Base-by-base conservation (phyloP, 306 rosid genomes). In the Prunus padus region DNA sequence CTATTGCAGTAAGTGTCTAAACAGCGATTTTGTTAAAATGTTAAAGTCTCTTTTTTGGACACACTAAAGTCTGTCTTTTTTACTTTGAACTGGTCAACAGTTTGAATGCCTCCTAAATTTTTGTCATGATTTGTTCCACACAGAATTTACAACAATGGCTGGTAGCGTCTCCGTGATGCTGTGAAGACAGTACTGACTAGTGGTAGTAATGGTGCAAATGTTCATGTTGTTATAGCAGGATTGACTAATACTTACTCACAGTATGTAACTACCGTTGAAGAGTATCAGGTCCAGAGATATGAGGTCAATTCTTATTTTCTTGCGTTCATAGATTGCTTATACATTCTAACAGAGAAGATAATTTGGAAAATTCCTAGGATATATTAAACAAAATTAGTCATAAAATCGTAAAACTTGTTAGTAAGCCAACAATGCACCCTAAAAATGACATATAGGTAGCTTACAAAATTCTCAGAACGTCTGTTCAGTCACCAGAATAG, bases 71-170 rank as follows among this genome's bases (percentile, higher is more conserved):
- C 25, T 18, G 62, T 28, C 3, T 66, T 33, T 56, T 74, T 78
- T 12, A 15, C 56, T 40, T 12, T 52, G 9, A 25, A 33, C 15
- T 13, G 14, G 14, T 15, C 22, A 52, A 13, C 49, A 13, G 54
- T 73, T 83, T 83, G 46, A 71, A 30, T 76, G 20, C 44, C 72
- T 74, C 64, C 52, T 47, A 54, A 70, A 65, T 65, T 44, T 28
- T 79, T 45, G 42, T 64, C 18, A 66, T 40, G 73, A 42, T 64
- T 74, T 68, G 63, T 67, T 79, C 59, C 72, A 37, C 73, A 60
- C 87, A 94, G 98, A 94, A 77, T 88, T 94, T 81, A 83, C 98
- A 16, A 89, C 97, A 71, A 94, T 94, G 98, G 98, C 98, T 65
- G 97, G 98, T 40, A 87, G 85, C 96, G 89, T 46, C 96, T 94